Conservation (phyloP, 1,139 yeast genomes). For the Ashbya aceris region DNA sequence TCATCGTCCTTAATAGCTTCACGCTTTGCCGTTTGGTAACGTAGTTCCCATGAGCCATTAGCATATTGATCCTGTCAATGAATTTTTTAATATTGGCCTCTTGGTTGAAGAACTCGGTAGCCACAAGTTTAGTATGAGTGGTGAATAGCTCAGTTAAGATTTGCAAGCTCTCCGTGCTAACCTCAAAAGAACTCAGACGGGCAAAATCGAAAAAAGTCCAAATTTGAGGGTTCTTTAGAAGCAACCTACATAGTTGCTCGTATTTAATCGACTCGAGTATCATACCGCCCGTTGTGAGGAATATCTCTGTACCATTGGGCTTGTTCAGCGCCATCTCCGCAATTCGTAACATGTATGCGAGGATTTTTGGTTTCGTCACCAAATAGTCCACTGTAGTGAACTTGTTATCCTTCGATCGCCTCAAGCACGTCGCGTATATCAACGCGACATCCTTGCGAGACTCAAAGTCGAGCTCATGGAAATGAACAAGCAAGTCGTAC, state of each 20-base stretch:
- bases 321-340: slow-evolving; percentile 45
- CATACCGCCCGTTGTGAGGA: slow-evolving; percentile 68
- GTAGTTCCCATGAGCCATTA: slow-evolving; percentile 71
- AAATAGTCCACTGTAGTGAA: slow-evolving; percentile 85
- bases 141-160: slow-evolving; percentile 66
- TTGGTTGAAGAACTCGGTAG: slow-evolving; percentile 50
- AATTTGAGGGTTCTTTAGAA: slow-evolving; percentile 48
- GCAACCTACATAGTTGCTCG: slow-evolving; percentile 56
- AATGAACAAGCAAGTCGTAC: slow-evolving; percentile 46
- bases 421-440: slow-evolving; percentile 64
- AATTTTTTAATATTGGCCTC: slow-evolving; percentile 45
- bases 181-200: slow-evolving; percentile 69
- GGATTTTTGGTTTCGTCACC: slow-evolving; percentile 54
- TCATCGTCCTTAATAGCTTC: slow-evolving; percentile 64
- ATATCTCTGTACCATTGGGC: slow-evolving; percentile 41
- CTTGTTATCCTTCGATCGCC: slow-evolving; percentile 68
- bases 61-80: slow-evolving; percentile 50
- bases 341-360: slow-evolving; percentile 54
- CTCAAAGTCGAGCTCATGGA: slow-evolving; percentile 72
- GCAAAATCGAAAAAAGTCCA: slow-evolving; percentile 84
- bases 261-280: slow-evolving; percentile 78
- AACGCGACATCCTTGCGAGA: slow-evolving; percentile 75
- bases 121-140: slow-evolving; percentile 55
- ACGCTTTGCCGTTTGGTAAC: slow-evolving; percentile 90
- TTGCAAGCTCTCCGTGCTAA: slow-evolving; percentile 82